A percentile compares a stretch with the other conserved stretches of the same genome.
These are phyloP conservation scores for Coemansia sp. DNA, from an alignment of 192 early-diverging fungal species.

Conservation along the genomic window DNA sequence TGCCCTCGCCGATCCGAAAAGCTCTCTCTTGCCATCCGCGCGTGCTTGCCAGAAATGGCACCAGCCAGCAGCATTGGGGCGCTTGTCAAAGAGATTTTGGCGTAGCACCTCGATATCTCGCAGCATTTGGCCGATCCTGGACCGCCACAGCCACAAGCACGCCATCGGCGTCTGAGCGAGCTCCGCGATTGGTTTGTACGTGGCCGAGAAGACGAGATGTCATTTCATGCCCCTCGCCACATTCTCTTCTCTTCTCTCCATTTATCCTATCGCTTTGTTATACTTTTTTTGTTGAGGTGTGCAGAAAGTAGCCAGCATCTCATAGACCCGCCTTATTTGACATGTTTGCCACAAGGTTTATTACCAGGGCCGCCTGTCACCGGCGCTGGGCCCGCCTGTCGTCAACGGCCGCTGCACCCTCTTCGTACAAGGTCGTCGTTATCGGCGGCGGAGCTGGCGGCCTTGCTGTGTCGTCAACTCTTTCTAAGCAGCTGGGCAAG, in stretches of 20 bases:
- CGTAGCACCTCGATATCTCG: not conserved
- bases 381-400: constrained; percentile 26
- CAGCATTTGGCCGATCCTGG: too few relatives aligned
- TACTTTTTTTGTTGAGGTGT: not conserved
- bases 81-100: constrained; percentile 13
- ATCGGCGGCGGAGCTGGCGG: constrained; percentile 53
- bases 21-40: constrained; percentile 28
- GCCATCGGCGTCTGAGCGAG: not conserved
- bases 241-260: not conserved
- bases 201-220: constrained; percentile 1
- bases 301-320: not conserved
- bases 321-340: not conserved
- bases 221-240: too few relatives aligned
- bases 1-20: constrained; percentile 12
- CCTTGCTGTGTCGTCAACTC: constrained; percentile 65
- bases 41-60: constrained; percentile 7
- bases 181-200: not conserved
- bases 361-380: constrained; percentile 9
- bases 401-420: constrained; percentile 31
- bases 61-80: constrained; percentile 1
- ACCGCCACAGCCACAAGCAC: too few relatives aligned
- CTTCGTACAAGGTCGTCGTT: constrained; percentile 52
- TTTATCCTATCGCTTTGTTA: not conserved
- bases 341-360: constrained; percentile 37
- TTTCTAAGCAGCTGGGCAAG: constrained; percentile 61